Percentiles rank a stretch among this genome's conserved stretches.
Evolutionary conservation across 2,329 filamentous ascomycete species (phyloP).

Genomic region (Epichloe hybrida): DNA sequence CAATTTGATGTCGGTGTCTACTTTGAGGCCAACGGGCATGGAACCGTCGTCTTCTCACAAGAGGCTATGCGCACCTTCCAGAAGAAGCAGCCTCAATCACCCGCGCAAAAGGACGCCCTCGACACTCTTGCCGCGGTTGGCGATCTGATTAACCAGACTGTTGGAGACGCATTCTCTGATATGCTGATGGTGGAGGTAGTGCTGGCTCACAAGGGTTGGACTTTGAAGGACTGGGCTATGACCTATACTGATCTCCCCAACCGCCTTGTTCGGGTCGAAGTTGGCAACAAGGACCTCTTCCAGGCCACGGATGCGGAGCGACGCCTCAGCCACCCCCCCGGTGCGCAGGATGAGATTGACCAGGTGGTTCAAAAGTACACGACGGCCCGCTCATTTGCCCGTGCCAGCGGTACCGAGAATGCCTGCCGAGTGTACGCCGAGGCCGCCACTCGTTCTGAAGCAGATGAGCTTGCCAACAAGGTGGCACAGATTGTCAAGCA

Average conservation of each 20-base stretch:
- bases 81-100: slow-evolving; percentile 72
- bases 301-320: slow-evolving; percentile 86
- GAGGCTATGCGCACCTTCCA: slow-evolving; percentile 68
- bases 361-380: slow-evolving; percentile 80
- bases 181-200: slow-evolving; percentile 94
- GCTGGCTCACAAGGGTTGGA: slow-evolving; percentile 88
- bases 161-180: slow-evolving; percentile 90
- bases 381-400: slow-evolving; percentile 77
- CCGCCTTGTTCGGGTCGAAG: slow-evolving; percentile 84
- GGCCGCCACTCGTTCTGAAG: slow-evolving; percentile 76
- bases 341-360: slow-evolving; percentile 78
- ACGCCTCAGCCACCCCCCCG: slow-evolving; percentile 64
- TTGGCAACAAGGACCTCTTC: slow-evolving; percentile 78
- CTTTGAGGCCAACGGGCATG: slow-evolving; percentile 97
- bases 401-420: slow-evolving; percentile 90
- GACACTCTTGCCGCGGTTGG: slow-evolving; percentile 72
- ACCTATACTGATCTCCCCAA: slow-evolving; percentile 94
- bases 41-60: slow-evolving; percentile 86
- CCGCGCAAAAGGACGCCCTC: slow-evolving; percentile 81
- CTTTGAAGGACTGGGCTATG: slow-evolving; percentile 75
- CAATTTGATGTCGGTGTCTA: slow-evolving; percentile 95
- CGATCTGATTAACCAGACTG: slow-evolving; percentile 94
- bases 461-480: slow-evolving; percentile 77
- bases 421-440: slow-evolving; percentile 93
- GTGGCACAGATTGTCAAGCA: slow-evolving; percentile 65